Conservation (phyloP, 257 asterid species). For the Solanum commersonii region DNA sequence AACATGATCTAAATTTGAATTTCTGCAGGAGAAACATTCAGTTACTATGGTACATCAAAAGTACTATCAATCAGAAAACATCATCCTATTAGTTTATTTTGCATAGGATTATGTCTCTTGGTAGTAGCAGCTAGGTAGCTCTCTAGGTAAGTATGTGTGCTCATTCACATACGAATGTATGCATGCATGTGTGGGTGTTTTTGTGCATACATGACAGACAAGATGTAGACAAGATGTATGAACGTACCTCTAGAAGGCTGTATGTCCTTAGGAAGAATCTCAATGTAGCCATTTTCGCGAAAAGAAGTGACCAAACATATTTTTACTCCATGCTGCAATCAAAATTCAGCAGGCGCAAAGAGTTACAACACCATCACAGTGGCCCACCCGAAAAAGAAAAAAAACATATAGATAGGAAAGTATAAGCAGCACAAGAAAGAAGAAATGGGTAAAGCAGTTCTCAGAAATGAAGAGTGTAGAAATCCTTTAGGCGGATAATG, state of each 20-base stretch:
- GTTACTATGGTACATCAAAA: neutral
- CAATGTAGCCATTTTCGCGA: conserved; percentile 70
- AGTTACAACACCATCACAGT: neutral
- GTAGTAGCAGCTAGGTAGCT: neutral
- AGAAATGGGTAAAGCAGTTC: neutral
- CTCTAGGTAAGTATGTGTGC: neutral
- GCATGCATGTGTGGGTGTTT: neutral
- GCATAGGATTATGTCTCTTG: neutral
- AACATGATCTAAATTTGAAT: neutral
- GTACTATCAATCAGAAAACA: neutral
- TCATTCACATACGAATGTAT: neutral
- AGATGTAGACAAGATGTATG: neutral
- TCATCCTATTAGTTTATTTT: neutral
- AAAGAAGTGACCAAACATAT: conserved; percentile 86
- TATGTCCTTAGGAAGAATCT: conserved; percentile 67
- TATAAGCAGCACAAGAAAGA: neutral
- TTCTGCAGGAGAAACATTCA: neutral
- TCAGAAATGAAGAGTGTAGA: neutral
- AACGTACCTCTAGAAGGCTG: conserved; percentile 62
- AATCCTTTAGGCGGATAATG: neutral
- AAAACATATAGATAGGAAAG: neutral
- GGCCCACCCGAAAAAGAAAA: neutral
- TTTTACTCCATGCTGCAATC: conserved; percentile 63
- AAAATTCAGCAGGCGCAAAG: neutral
- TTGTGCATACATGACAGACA: neutral